Evolutionary conservation across 306 rosid species (phyloP).

Genomic region (Gastrolobium villosum): DNA sequence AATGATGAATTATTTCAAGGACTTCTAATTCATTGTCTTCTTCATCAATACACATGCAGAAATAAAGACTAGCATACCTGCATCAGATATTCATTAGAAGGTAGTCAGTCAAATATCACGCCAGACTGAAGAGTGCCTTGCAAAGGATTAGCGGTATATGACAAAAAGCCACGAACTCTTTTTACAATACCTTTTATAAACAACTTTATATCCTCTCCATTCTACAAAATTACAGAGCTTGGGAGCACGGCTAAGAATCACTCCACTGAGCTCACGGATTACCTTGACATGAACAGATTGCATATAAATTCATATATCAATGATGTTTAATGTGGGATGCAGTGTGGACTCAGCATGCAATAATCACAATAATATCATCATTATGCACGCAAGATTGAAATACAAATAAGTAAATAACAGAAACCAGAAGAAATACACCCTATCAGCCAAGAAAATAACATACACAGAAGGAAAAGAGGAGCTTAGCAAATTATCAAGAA

Average conservation of each 20-base stretch:
- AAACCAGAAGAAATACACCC: background rate
- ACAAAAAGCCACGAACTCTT: background rate
- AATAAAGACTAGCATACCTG: conserved; percentile 98
- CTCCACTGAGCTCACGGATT: conserved; percentile 89
- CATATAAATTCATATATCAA: conserved; percentile 21
- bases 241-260: conserved; percentile 86
- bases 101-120: background rate
- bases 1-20: conserved; percentile 92
- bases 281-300: conserved; percentile 49
- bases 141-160: conserved; percentile 17
- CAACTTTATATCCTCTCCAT: conserved; percentile 94
- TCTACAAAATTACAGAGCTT: conserved; percentile 96
- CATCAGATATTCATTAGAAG: conserved; percentile 38
- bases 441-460: background rate
- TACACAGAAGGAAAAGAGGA: background rate
- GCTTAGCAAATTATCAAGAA: background rate
- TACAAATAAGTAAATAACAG: background rate
- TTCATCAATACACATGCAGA: conserved; percentile 93
- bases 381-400: background rate
- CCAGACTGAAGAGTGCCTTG: conserved; percentile 12
- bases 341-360: conserved; percentile 11
- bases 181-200: conserved; percentile 78
- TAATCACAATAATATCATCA: conserved; percentile 6
- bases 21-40: conserved; percentile 89
- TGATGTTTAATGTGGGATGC: conserved; percentile 19